These are phyloP conservation scores for Scedosporium boydii DNA, from an alignment of 2,329 filamentous ascomycete species.

Conservation along the genomic window DNA sequence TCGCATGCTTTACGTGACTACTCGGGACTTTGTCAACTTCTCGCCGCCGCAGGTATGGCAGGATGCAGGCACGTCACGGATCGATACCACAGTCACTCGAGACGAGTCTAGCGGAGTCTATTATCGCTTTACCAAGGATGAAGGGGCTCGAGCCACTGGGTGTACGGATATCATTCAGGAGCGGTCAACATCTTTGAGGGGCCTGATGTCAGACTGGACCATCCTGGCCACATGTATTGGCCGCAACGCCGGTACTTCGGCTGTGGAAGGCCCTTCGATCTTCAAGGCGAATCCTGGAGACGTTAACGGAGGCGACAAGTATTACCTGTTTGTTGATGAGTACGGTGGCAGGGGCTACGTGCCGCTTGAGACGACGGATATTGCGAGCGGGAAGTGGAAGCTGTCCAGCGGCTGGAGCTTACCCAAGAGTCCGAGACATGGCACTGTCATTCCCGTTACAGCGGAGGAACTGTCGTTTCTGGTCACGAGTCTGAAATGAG, in stretches of 20 bases:
- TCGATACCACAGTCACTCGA: conserved; percentile 41
- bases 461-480: conserved; percentile 26
- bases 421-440: conserved; percentile 40
- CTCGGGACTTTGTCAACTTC: conserved; percentile 40
- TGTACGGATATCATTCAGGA: conserved; percentile 47
- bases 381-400: conserved; percentile 37
- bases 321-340: conserved; percentile 46
- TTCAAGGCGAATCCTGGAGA: conserved; percentile 42
- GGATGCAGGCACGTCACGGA: conserved; percentile 38
- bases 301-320: conserved; percentile 37
- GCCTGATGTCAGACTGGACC: conserved; percentile 31
- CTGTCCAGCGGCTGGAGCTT: conserved; percentile 34
- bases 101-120: conserved; percentile 23
- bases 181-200: conserved; percentile 30
- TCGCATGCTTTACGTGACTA: conserved; percentile 42
- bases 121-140: conserved; percentile 47
- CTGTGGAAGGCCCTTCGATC: conserved; percentile 40
- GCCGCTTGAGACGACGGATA: conserved; percentile 39
- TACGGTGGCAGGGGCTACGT: conserved; percentile 42
- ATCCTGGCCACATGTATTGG: conserved; percentile 39
- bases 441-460: conserved; percentile 42
- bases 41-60: conserved; percentile 38
- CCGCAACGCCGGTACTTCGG: conserved; percentile 33
- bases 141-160: conserved; percentile 36
- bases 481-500: neutral